Evolutionary conservation across 2,329 filamentous ascomycete species (phyloP).

Genomic region (Didymella glomerata): DNA sequence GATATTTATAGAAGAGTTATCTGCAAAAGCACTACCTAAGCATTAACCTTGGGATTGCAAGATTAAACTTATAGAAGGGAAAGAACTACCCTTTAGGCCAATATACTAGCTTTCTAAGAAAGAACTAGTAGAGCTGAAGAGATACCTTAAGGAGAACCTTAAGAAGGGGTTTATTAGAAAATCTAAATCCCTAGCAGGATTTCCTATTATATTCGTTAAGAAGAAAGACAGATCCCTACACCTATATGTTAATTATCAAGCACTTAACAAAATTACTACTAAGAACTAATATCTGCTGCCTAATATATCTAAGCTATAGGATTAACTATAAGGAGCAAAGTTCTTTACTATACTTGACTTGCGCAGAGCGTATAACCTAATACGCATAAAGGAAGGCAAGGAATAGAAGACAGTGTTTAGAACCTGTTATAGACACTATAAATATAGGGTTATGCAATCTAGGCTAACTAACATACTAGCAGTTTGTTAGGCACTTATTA

Average conservation of each 20-base stretch:
- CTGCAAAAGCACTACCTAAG: not conserved
- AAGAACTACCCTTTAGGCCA: not conserved
- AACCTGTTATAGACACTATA: slow-evolving; percentile 3
- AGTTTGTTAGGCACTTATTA: not conserved
- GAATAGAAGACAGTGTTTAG: slow-evolving; percentile 1
- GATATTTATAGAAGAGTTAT: not conserved
- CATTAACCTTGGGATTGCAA: slow-evolving; percentile 1
- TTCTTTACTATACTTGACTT: slow-evolving; percentile 3
- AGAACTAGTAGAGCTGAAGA: not conserved
- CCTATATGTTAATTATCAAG: not conserved
- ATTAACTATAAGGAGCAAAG: not conserved
- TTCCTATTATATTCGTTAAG: not conserved
- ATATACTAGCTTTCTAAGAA: slow-evolving; percentile 2
- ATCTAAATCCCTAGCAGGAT: not conserved
- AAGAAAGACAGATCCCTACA: not conserved
- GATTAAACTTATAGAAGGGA: not conserved
- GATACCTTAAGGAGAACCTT: not conserved
- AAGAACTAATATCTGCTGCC: not conserved
- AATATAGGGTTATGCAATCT: not conserved
- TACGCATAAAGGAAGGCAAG: not conserved
- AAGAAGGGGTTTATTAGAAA: not conserved
- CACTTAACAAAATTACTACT: not conserved
- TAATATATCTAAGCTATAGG: not conserved
- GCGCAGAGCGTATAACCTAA: slow-evolving; percentile 1
- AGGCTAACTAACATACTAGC: not conserved